Conservation (phyloP, 441 rosid genomes). For the Dalechampia spathulata region DNA sequence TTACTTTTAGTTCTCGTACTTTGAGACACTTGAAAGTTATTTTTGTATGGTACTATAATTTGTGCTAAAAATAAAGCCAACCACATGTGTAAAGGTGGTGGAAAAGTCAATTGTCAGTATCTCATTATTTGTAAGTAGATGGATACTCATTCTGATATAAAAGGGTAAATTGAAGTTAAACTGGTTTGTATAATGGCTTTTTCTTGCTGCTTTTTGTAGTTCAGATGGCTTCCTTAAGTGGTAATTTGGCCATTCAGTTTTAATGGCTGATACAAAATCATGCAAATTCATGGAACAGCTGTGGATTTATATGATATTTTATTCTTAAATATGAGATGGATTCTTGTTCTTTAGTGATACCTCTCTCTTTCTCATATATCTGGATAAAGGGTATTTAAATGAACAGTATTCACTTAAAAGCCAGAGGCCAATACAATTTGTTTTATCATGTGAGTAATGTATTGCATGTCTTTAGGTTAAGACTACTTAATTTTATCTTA, state of each 20-base stretch:
- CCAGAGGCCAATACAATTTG: neutral
- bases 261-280: neutral
- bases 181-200: neutral
- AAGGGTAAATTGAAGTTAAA: neutral
- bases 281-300: neutral
- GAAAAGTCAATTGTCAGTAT: neutral
- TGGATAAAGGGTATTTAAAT: neutral
- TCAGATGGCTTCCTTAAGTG: neutral
- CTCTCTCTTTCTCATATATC: neutral
- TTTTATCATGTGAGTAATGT: neutral
- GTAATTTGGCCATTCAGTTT: neutral
- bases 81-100: neutral
- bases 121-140: no score
- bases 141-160: neutral
- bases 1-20: neutral
- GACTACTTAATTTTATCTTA: slow-evolving; percentile 5
- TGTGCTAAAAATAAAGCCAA: neutral
- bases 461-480: neutral
- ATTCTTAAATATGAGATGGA: neutral
- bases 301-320: neutral
- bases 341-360: neutral
- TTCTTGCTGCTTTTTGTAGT: neutral
- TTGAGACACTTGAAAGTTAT: neutral
- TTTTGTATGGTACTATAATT: neutral
- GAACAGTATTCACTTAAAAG: neutral